Evolutionary conservation across 2,329 filamentous ascomycete genomes (phyloP), one percentile per base, ranked within the genome.

Genomic region (Alternaria atra): DNA sequence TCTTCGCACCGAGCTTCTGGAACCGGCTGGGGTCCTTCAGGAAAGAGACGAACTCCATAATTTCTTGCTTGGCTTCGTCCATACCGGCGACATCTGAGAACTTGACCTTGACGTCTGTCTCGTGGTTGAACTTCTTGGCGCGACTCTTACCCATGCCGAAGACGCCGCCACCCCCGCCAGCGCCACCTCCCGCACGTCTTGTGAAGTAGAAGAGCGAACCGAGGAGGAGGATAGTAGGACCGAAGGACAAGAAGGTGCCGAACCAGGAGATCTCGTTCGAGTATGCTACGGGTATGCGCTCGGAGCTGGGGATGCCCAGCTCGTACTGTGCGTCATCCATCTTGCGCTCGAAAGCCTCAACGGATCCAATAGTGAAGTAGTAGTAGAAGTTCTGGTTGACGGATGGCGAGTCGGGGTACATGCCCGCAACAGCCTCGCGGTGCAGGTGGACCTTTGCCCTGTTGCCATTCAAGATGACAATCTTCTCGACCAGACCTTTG

Each of bases 41-140:
- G 84, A 99, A 99, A 77, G 91, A 94, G 69, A 99, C 95, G 73
- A 99, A 99, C 80, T 99, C 95, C 93, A 98, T 97, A 70, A 99
- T 99, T 81, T 99, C 95, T 58, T 89, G 85, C 85, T 99, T 99
- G 58, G 95, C 95, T 81, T 99, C 95, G 77, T 99, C 95, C 89
- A 98, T 94, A 69, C 95, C 95, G 42, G 95, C 95, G 43, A 99
- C 95, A 77, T 99, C 95, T 47, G 92, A 85, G 78, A 99, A 99
- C 80, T 97, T 98, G 79, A 96, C 94, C 82, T 97, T 97, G 83
- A 99, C 87, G 58, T 95, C 92, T 10, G 92, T 92, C 83, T 99
- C 95, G 70, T 97, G 94, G 79, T 97, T 99, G 85, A 98, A 99
- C 73, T 92, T 91, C 84, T 97, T 98, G 27, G 95, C 95, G 73